These are phyloP conservation scores for Paramecium primaurelia DNA, from an alignment of 73 alveolate species.

Conservation along the genomic window DNA sequence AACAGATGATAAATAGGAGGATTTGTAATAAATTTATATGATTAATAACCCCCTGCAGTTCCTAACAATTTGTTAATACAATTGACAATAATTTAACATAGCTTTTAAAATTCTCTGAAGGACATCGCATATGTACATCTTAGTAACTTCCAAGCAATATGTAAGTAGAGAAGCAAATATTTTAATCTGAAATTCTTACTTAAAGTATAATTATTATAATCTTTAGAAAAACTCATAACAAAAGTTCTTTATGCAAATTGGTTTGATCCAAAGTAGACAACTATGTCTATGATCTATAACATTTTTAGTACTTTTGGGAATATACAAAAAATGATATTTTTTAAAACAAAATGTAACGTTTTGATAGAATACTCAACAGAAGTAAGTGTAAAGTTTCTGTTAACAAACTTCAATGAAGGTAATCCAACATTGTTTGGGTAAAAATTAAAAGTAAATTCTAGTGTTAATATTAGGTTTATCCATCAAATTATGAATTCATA, in stretches of 20 bases:
- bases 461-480: background rate
- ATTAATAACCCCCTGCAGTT: background rate
- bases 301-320: conserved; percentile 58
- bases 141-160: background rate
- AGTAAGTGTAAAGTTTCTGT: conserved; percentile 13
- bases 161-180: background rate
- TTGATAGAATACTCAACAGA: conserved; percentile 46
- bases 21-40: background rate
- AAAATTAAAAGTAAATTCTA: background rate
- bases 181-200: background rate
- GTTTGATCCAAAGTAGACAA: conserved; percentile 51
- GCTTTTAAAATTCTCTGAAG: background rate
- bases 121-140: background rate
- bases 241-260: conserved; percentile 59
- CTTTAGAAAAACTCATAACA: conserved; percentile 26
- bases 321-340: conserved; percentile 48
- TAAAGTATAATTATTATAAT: background rate
- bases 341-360: conserved; percentile 40
- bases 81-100: background rate
- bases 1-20: background rate
- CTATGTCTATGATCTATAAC: conserved; percentile 34
- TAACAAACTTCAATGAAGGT: conserved; percentile 4
- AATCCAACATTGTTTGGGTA: conserved; percentile 28
- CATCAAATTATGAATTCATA: conserved; percentile 38
- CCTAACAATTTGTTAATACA: background rate